Conservation (phyloP, 257 asterid species). For the Phtheirospermum japonicum region DNA sequence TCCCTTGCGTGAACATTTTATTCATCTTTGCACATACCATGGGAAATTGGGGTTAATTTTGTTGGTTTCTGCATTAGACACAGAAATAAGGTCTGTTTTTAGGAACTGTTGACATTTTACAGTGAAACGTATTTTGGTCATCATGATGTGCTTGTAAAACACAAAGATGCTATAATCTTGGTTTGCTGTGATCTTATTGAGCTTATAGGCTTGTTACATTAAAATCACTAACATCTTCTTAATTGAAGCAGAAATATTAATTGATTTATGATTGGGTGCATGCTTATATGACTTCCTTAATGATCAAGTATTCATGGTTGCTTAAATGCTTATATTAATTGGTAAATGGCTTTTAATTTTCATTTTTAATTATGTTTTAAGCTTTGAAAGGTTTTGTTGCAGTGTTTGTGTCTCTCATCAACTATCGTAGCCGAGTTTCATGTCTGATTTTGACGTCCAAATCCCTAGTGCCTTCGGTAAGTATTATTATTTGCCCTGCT, state of each 20-base stretch:
- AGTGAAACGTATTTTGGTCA: background rate
- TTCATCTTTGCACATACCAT: background rate
- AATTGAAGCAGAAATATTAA: background rate
- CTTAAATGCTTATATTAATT: background rate
- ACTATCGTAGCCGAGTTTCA: conserved; percentile 55
- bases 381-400: conserved; percentile 17
- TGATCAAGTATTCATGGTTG: too few relatives aligned
- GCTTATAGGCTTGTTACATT: background rate
- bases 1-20: background rate
- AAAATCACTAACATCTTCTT: background rate
- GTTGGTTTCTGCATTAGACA: conserved; percentile 4
- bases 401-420: conserved; percentile 30
- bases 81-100: background rate
- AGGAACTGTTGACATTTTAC: background rate
- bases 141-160: background rate
- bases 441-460: conserved; percentile 80
- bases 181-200: background rate
- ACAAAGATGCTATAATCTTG: background rate
- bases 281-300: too few relatives aligned
- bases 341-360: background rate
- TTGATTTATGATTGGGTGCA: too few relatives aligned
- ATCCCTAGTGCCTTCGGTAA: conserved; percentile 68
- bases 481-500: conserved; percentile 6
- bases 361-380: background rate
- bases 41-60: too few relatives aligned